Percentiles rank a stretch among this genome's conserved stretches.
Conservation (phyloP, 345 rosid genomes). For the Cardamine resedifolia region DNA sequence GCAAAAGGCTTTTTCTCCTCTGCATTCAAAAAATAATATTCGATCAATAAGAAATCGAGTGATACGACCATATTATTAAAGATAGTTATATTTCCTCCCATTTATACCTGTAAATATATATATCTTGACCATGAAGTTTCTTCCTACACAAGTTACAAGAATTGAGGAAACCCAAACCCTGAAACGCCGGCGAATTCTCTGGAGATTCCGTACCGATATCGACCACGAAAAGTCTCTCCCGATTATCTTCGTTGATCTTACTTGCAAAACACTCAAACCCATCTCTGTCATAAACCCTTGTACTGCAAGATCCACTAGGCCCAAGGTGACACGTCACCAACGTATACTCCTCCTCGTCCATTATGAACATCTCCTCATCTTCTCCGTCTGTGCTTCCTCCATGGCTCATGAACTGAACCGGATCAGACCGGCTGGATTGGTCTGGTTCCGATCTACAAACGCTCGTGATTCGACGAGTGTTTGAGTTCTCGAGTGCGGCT, state of each 20-base stretch:
- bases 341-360: constrained; percentile 68
- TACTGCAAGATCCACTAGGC: constrained; percentile 44
- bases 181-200: constrained; percentile 29
- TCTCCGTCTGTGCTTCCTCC: constrained; percentile 33
- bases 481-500: constrained; percentile 65
- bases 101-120: constrained; percentile 78
- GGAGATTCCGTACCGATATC: constrained; percentile 34
- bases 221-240: constrained; percentile 19
- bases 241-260: constrained; percentile 9
- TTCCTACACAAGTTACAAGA: constrained; percentile 66
- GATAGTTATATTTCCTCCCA: background rate
- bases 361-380: constrained; percentile 44
- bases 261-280: constrained; percentile 36
- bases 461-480: constrained; percentile 25
- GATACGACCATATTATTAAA: background rate
- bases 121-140: constrained; percentile 69
- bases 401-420: constrained; percentile 41
- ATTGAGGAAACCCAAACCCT: constrained; percentile 53
- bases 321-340: constrained; percentile 59
- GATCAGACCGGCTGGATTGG: constrained; percentile 39
- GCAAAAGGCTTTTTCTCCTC: constrained; percentile 88
- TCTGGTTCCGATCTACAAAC: constrained; percentile 31
- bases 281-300: constrained; percentile 55
- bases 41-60: background rate
- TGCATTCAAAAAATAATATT: constrained; percentile 21